A percentile compares a stretch with the other conserved stretches of the same genome.
phyloP scores from a whole-genome alignment of 108 stramenopile species.

The Skeletonema marinoi region DNA sequence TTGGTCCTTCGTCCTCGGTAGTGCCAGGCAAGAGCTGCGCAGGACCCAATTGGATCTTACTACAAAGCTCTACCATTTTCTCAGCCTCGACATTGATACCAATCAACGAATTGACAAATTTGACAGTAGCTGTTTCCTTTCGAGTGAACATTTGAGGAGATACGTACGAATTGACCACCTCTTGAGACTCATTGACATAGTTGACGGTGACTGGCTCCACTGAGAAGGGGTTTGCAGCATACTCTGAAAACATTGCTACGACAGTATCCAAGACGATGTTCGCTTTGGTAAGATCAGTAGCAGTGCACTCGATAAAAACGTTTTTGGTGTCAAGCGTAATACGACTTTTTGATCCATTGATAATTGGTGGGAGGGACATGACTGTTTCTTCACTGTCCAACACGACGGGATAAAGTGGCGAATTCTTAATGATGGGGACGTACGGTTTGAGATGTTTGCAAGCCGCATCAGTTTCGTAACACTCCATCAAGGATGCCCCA shows the following conservation, averaged over 20 bases:
- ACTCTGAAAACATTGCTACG: slow-evolving; percentile 97
- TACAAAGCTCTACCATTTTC: slow-evolving; percentile 85
- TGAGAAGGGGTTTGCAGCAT: slow-evolving; percentile 88
- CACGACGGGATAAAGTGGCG: slow-evolving; percentile 94
- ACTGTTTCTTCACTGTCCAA: slow-evolving; percentile 84
- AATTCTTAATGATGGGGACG: slow-evolving; percentile 93
- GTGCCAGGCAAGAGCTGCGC: slow-evolving; percentile 59
- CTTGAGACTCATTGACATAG: slow-evolving; percentile 72
- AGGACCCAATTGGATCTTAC: slow-evolving; percentile 97
- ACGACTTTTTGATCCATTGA: slow-evolving; percentile 93
- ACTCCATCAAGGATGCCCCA: slow-evolving; percentile 68
- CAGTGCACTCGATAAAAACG: slow-evolving; percentile 99
- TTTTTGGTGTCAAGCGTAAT: slow-evolving; percentile 93
- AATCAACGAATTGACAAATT: slow-evolving; percentile 89
- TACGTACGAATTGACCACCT: slow-evolving; percentile 68
- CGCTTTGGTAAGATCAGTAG: slow-evolving; percentile 98
- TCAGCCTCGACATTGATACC: slow-evolving; percentile 82
- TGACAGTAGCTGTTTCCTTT: slow-evolving; percentile 75
- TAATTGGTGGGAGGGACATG: slow-evolving; percentile 97
- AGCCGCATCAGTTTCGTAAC: slow-evolving; percentile 89
- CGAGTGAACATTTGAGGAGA: slow-evolving; percentile 76
- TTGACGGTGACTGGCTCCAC: slow-evolving; percentile 94
- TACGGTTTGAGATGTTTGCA: slow-evolving; percentile 98
- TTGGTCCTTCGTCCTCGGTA: slow-evolving; percentile 56
- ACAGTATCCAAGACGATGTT: slow-evolving; percentile 99